These are phyloP conservation scores for Striga hermonthica DNA, from an alignment of 305 asterid genomes.

Conservation along the genomic window DNA sequence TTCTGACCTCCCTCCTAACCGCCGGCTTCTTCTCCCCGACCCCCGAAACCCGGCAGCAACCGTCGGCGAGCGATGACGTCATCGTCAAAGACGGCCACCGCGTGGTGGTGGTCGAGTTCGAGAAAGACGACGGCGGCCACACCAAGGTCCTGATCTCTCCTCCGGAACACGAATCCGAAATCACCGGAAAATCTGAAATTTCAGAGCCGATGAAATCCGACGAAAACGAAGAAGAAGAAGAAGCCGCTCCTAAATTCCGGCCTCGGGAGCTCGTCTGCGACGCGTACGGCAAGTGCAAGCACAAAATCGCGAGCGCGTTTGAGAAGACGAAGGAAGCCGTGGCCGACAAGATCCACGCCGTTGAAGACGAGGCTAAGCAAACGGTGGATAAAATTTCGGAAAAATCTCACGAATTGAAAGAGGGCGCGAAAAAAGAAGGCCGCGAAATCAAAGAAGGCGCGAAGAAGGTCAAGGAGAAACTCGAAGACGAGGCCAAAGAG, in stretches of 20 bases:
- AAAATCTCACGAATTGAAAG: not conserved
- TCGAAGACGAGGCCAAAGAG: constrained; percentile 29
- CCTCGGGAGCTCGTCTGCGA: constrained; percentile 54
- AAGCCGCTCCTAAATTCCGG: constrained; percentile 9
- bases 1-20: constrained; percentile 46
- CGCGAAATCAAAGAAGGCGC: constrained; percentile 9
- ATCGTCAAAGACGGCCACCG: constrained; percentile 53
- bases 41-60: constrained; percentile 31
- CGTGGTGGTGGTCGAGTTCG: constrained; percentile 52
- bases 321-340: constrained; percentile 36
- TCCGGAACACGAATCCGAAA: constrained; percentile 32
- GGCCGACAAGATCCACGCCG: constrained; percentile 17
- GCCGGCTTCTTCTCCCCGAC: constrained; percentile 47
- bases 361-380: constrained; percentile 16
- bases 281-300: constrained; percentile 49
- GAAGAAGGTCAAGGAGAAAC: constrained; percentile 33
- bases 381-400: not conserved
- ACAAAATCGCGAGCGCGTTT: constrained; percentile 34
- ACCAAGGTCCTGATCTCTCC: constrained; percentile 58
- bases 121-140: constrained; percentile 43
- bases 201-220: constrained; percentile 16
- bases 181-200: constrained; percentile 18
- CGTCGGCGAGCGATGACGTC: constrained; percentile 31
- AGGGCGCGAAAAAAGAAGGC: constrained; percentile 27
- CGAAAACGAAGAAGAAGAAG: constrained; percentile 24